Base-by-base conservation (phyloP, 768 basidiomycete genomes). In the Pisolithus orientalis region DNA sequence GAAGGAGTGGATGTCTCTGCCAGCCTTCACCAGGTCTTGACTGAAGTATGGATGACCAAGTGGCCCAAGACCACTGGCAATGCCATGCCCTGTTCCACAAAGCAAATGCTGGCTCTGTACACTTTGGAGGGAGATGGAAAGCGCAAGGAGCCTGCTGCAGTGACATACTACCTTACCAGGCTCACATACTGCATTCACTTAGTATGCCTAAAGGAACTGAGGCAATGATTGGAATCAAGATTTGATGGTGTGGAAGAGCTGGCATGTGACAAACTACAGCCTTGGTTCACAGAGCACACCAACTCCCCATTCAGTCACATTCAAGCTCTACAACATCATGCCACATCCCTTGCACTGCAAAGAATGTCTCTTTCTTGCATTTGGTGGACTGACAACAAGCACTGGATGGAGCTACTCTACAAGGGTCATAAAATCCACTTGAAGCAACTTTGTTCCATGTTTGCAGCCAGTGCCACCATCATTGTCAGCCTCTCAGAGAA, bases 51-150 rank as follows among this genome's bases (percentile, higher is more conserved):
- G 59, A 62, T 53, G 4, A 31, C 24, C 0, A 24, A n/a, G 1
- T 61, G 58, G 55, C 0, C 42, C 44, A 34, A 39, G 1, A 38
- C 29, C 11, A 0, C 4, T 2, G 27, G 7, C 16, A 46, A 40
- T 24, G 17, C 3, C 6, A 44, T 56, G n/a, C 53, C 62, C 0
- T 55, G 58, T 7, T 60, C 65, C 13, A 68, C 65, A 13, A 32
- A 53, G 16, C 39, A 31, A 5, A 44, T 43, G 21, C 21, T 34
- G 49, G 24, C 43, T 4, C 24, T 44, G 24, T 11, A 27, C 21
- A 44, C 43, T 27, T 55, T 49, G 1, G 51, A 61, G 0, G 47
- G 53, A 4, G 55, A 55, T 42, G 54, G 54, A 7, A 5, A 17
- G 17, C 50, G 47, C 14, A 46, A 31, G 25, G 42, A 51, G 5